Evolutionary conservation across 1,284 basidiomycete species (phyloP).

Genomic region (Pascua guehoae): DNA sequence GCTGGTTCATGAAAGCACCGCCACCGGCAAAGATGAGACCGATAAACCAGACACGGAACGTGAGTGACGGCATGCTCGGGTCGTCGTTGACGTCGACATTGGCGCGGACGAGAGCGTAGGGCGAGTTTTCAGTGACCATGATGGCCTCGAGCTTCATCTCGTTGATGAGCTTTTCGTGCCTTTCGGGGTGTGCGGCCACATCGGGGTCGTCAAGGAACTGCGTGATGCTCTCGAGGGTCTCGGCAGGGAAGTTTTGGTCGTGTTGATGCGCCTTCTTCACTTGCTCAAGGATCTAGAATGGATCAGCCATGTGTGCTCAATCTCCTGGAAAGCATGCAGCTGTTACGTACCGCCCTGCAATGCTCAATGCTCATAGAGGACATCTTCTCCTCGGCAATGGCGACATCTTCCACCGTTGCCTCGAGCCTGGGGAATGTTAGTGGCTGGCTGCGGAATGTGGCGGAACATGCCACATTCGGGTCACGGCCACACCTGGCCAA

Average conservation of each 20-base stretch:
- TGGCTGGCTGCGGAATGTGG: too few relatives aligned
- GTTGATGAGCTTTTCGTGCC: constrained; percentile 24
- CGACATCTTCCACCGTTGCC: constrained; percentile 22
- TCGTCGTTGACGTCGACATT: constrained; percentile 75
- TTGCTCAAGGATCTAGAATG: constrained; percentile 22
- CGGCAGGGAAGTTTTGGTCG: constrained; percentile 33
- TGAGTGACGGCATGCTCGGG: constrained; percentile 71
- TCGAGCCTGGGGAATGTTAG: background rate
- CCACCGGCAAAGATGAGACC: constrained; percentile 52
- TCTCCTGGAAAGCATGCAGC: too few relatives aligned
- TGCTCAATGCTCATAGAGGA: constrained; percentile 19
- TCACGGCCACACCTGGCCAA: too few relatives aligned
- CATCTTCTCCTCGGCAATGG: constrained; percentile 20
- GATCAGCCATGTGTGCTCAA: too few relatives aligned
- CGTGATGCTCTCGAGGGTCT: constrained; percentile 21
- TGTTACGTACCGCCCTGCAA: constrained; percentile 12
- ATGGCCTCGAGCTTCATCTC: constrained; percentile 39
- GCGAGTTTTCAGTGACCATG: constrained; percentile 55
- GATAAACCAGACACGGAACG: constrained; percentile 74
- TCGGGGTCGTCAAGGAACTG: constrained; percentile 26
- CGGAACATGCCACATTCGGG: too few relatives aligned
- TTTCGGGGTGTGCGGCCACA: constrained; percentile 21
- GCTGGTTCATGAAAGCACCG: constrained; percentile 67
- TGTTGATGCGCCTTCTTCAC: constrained; percentile 24
- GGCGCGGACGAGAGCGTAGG: constrained; percentile 83